phyloP scores from a whole-genome alignment of 192 early-diverging fungal genomes.

The Backusella luteola region DNA sequence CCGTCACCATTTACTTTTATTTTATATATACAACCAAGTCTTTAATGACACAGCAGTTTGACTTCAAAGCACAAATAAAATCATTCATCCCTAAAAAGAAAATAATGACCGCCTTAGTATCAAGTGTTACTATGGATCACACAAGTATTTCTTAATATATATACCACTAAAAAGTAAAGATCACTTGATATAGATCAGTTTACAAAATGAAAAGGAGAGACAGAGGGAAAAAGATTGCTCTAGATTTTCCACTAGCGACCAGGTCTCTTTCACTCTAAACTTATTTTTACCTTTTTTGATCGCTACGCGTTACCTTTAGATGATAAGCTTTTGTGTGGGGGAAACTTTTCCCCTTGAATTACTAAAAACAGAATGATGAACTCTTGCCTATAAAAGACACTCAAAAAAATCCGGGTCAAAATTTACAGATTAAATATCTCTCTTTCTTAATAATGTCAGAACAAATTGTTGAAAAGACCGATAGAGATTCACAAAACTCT shows the following conservation, averaged over 20 bases:
- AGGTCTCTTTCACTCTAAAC: neutral
- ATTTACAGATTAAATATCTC: neutral
- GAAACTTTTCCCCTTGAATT: neutral
- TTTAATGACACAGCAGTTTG: neutral
- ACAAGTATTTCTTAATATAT: neutral
- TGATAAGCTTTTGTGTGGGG: neutral
- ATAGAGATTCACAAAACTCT: slow-evolving; percentile 1
- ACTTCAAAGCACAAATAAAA: neutral
- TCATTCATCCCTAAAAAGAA: neutral
- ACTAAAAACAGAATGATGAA: neutral
- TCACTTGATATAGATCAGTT: neutral
- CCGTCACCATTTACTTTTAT: neutral
- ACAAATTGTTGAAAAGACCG: neutral
- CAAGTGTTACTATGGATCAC: neutral
- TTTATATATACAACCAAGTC: neutral
- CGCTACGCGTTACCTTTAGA: neutral
- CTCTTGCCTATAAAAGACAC: neutral
- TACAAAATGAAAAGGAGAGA: neutral
- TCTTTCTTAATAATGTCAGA: neutral
- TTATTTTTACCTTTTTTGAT: slow-evolving; percentile 7
- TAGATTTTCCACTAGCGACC: neutral
- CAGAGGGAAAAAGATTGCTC: neutral
- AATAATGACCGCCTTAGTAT: neutral
- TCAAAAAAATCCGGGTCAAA: neutral
- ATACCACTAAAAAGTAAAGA: neutral